Evolutionary conservation across 1,284 basidiomycete species (phyloP), one percentile per base, ranked within the genome.

Genomic region (Exsudoporus floridanus): DNA sequence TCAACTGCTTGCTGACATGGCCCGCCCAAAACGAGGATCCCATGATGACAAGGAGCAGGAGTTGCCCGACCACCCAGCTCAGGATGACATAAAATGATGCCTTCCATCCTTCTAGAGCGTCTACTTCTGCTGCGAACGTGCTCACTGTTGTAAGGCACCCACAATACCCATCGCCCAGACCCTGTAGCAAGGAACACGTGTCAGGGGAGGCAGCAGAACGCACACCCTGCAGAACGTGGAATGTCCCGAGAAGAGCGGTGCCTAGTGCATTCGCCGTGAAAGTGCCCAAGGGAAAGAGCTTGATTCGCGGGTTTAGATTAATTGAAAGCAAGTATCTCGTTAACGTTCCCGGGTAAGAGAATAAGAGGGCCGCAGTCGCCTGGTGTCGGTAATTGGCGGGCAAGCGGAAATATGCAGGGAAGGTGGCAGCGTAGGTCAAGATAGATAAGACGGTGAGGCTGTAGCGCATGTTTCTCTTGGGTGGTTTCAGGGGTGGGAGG

Each of bases 101-200:
- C 60, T 78, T 80, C 63, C 77, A 70, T 12, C 77, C 70, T 42
- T 73, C 74, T 48, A 97, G 72, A 4, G 81, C 80, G 7, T 77
- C 71, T 31, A 92, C 71, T 69, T 99, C 97, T 4, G 87, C 86
- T 2, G 85, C 88, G 67, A 98, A 96, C 12, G 95, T 99, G 71
- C 91, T 94, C 56, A 99, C 81, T 0, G 97, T 99, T 5, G 89
- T 95, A 58, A 99, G 75, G 71, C 93, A 94, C 8, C 95, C 97
- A 66, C 95, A 98, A 66, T 94, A 98, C 3, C 97, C 97, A 64
- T 98, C 91, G 31, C 80, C 77, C 27, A 99, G 73, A 1, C 91
- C 93, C 65, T 90, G 85, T 42, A 96, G 70, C 18, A 91, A 75
- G 35, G 82, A 79, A 64, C 94, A 97, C 38, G 80, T 76, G 54